Evolutionary conservation across 2,329 filamentous ascomycete genomes (phyloP).

Genomic region (Pyricularia pennisetigena): DNA sequence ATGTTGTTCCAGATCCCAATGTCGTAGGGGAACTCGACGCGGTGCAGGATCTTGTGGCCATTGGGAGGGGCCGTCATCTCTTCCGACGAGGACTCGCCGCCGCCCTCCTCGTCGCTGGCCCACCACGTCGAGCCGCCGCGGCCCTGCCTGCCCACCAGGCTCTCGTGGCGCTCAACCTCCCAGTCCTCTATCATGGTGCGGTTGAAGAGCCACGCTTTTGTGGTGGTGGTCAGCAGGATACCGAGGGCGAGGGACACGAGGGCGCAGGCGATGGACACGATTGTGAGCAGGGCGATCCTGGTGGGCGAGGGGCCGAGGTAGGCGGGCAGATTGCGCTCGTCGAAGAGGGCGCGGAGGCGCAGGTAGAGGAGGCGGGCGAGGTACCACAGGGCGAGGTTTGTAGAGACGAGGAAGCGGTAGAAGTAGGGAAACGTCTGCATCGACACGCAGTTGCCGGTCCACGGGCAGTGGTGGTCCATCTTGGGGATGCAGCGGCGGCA

Average conservation of each 20-base stretch:
- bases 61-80: neutral
- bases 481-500: constrained; percentile 67
- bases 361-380: constrained; percentile 51
- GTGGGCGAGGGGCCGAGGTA: constrained; percentile 60
- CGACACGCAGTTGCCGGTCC: constrained; percentile 77
- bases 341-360: constrained; percentile 52
- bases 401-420: constrained; percentile 64
- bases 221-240: constrained; percentile 54
- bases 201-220: constrained; percentile 55
- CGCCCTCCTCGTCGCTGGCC: constrained; percentile 17
- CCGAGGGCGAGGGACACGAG: constrained; percentile 51
- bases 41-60: constrained; percentile 19
- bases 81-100: constrained; percentile 23
- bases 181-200: constrained; percentile 74
- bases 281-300: constrained; percentile 50
- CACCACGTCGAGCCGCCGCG: constrained; percentile 28
- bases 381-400: constrained; percentile 53
- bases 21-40: constrained; percentile 74
- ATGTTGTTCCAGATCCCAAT: constrained; percentile 67
- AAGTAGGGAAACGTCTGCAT: constrained; percentile 77
- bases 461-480: constrained; percentile 84
- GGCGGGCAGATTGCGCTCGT: constrained; percentile 54
- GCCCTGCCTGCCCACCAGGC: constrained; percentile 36
- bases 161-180: constrained; percentile 58
- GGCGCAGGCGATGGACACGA: constrained; percentile 47